Conservation (phyloP, 169 alveolate species). For the Hammondia hammondi region DNA sequence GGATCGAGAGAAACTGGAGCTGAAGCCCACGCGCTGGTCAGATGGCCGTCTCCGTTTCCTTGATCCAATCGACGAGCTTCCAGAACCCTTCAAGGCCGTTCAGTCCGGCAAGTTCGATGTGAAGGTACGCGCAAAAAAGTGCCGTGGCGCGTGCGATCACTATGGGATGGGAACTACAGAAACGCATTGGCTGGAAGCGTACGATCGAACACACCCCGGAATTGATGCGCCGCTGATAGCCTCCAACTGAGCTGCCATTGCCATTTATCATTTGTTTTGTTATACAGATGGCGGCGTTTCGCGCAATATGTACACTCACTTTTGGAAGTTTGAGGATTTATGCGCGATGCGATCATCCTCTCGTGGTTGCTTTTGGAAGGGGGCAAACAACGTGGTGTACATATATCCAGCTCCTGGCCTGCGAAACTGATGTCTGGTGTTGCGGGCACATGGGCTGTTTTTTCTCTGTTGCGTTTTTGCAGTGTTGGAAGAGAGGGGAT, state of each 20-base stretch:
- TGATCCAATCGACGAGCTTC: constrained; percentile 74
- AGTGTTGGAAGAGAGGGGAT: constrained; percentile 66
- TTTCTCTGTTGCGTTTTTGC: neutral
- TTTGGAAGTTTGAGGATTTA: too few relatives aligned
- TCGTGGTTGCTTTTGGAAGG: neutral
- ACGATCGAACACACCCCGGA: too few relatives aligned
- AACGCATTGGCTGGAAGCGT: too few relatives aligned
- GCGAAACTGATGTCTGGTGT: neutral
- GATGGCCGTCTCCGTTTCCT: constrained; percentile 78
- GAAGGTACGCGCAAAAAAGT: constrained; percentile 55
- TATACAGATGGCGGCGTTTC: too few relatives aligned
- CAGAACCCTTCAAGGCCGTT: constrained; percentile 72
- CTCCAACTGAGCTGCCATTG: too few relatives aligned
- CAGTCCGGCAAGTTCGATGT: constrained; percentile 80
- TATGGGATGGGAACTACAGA: too few relatives aligned
- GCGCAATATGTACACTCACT: too few relatives aligned
- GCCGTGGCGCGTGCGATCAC: neutral
- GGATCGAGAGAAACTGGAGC: constrained; percentile 72
- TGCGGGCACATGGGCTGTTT: neutral
- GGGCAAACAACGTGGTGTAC: neutral
- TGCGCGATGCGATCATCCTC: too few relatives aligned
- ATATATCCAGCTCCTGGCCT: neutral
- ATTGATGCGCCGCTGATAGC: too few relatives aligned
- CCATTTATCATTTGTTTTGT: too few relatives aligned
- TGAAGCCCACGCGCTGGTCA: constrained; percentile 76